Percentiles rank a stretch among this genome's conserved stretches.
Conservation (phyloP, 164 flowering plant species). For the Nelumbo lutea region DNA sequence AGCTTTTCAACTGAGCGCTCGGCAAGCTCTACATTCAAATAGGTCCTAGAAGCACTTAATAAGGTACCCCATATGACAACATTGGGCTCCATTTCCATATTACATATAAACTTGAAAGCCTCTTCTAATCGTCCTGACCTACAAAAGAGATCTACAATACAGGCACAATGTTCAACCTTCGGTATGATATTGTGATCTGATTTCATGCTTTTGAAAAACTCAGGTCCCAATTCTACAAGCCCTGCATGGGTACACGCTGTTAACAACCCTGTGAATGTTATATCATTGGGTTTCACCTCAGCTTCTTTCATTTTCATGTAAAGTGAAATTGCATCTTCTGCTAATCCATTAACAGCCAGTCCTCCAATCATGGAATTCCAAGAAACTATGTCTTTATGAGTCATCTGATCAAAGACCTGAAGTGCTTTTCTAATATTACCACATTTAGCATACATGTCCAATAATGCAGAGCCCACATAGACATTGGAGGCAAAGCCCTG, state of each 20-base stretch:
- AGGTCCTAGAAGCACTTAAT: slow-evolving; percentile 39
- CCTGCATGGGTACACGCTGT: slow-evolving; percentile 51
- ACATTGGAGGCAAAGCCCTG: slow-evolving; percentile 29
- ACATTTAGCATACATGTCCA: slow-evolving; percentile 42
- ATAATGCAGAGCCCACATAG: slow-evolving; percentile 35
- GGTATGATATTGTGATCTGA: slow-evolving; percentile 26
- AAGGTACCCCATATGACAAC: slow-evolving; percentile 48
- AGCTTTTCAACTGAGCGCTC: slow-evolving; percentile 31
- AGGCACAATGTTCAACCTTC: slow-evolving; percentile 41
- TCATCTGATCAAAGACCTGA: slow-evolving; percentile 30
- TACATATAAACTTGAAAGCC: slow-evolving; percentile 33
- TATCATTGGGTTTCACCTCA: slow-evolving; percentile 32
- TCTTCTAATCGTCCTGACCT: slow-evolving; percentile 34
- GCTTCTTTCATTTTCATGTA: slow-evolving; percentile 26
- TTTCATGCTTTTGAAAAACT: slow-evolving; percentile 32
- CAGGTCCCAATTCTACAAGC: slow-evolving; percentile 34
- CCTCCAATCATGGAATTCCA: slow-evolving; percentile 53
- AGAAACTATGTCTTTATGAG: slow-evolving; percentile 32
- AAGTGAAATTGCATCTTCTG: slow-evolving; percentile 28
- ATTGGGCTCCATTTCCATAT: slow-evolving; percentile 42
- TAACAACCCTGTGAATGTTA: slow-evolving; percentile 43
- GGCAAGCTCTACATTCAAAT: slow-evolving; percentile 32
- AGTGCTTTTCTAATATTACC: slow-evolving; percentile 40
- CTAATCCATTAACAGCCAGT: slow-evolving; percentile 38
- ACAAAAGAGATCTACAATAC: slow-evolving; percentile 47